phyloP scores from a whole-genome alignment of 306 rosid genomes.

The Cucurbita maxima region DNA sequence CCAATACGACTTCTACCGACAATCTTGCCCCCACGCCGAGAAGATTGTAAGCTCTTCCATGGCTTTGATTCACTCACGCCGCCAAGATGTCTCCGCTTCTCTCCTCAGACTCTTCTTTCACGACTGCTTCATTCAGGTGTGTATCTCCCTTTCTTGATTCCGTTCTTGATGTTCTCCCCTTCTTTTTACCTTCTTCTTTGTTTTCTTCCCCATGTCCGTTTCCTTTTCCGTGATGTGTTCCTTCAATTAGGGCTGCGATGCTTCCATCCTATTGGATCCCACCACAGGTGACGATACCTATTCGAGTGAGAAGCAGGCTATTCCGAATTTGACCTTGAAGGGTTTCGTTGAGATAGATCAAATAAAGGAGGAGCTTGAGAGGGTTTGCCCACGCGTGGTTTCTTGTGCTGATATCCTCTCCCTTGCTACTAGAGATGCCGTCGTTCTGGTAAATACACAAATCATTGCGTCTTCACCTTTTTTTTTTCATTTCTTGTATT shows the following conservation, averaged over 20 bases:
- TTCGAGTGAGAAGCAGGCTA: slow-evolving; percentile 55
- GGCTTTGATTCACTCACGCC: slow-evolving; percentile 33
- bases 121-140: slow-evolving; percentile 72
- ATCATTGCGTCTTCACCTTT: background rate
- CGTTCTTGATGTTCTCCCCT: background rate
- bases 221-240: too few species aligned
- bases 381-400: slow-evolving; percentile 26
- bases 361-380: slow-evolving; percentile 31
- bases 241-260: slow-evolving; percentile 31
- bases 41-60: slow-evolving; percentile 28
- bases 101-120: slow-evolving; percentile 82
- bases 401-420: slow-evolving; percentile 30
- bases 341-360: slow-evolving; percentile 18
- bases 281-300: slow-evolving; percentile 21
- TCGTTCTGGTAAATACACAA: slow-evolving; percentile 16
- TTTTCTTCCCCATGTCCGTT: background rate
- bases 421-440: slow-evolving; percentile 31
- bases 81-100: slow-evolving; percentile 35
- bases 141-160: background rate
- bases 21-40: slow-evolving; percentile 57
- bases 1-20: slow-evolving; percentile 41
- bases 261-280: slow-evolving; percentile 37
- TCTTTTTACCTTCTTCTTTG: background rate
- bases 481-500: background rate
- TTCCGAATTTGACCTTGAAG: slow-evolving; percentile 44